Conservation (phyloP, 2,329 filamentous ascomycete genomes). For the Bisporella sp. region DNA sequence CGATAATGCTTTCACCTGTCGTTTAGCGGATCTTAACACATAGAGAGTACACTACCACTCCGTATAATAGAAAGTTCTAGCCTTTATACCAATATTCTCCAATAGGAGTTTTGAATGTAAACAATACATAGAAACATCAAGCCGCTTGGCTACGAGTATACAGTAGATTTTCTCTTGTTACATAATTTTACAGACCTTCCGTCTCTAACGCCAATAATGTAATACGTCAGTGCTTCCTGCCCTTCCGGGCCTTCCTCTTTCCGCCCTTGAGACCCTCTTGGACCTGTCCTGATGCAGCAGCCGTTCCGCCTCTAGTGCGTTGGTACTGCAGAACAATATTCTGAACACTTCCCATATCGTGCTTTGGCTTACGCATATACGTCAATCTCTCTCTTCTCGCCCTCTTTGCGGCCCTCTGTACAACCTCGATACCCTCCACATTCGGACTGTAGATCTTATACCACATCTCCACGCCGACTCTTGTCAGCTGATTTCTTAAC, state of each 20-base stretch:
- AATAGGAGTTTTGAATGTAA: too few species aligned
- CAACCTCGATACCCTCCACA: constrained; percentile 85
- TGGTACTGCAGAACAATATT: constrained; percentile 65
- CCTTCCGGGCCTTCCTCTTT: constrained; percentile 22
- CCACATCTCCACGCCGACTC: constrained; percentile 93
- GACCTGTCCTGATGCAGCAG: constrained; percentile 13
- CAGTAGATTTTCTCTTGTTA: too few species aligned
- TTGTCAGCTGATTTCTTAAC: constrained; percentile 77
- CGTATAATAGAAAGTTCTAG: too few species aligned
- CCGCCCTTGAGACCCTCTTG: constrained; percentile 17
- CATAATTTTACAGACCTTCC: too few species aligned
- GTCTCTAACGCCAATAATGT: too few species aligned
- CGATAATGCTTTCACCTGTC: too few species aligned
- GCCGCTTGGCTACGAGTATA: too few species aligned
- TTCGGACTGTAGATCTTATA: constrained; percentile 91
- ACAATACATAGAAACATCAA: too few species aligned
- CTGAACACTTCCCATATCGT: constrained; percentile 83
- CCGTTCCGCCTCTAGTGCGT: constrained; percentile 37
- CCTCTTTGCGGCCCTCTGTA: constrained; percentile 78
- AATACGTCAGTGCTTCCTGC: constrained; percentile 4
- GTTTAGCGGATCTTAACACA: too few species aligned
- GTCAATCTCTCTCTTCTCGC: constrained; percentile 82
- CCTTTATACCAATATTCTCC: too few species aligned
- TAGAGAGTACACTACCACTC: too few species aligned
- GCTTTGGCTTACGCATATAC: constrained; percentile 82